These are phyloP conservation scores for Verticillium albo-atrum DNA, from an alignment of 2,329 filamentous ascomycete species.

Conservation along the genomic window DNA sequence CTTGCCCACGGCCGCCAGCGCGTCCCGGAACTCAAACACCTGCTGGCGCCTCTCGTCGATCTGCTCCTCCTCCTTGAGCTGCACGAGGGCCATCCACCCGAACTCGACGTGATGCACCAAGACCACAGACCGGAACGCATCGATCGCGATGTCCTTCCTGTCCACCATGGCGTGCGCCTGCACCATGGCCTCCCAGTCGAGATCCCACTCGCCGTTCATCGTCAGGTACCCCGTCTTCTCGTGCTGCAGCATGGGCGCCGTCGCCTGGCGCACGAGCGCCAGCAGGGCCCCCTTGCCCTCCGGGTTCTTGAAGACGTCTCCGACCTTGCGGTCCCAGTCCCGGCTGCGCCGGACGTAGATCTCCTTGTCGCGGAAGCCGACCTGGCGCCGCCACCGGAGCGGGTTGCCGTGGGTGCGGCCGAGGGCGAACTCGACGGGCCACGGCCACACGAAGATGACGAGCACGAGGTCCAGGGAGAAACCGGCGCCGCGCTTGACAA, in stretches of 20 bases:
- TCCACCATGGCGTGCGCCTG: conserved; percentile 67
- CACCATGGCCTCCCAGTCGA: conserved; percentile 82
- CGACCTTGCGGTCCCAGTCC: conserved; percentile 61
- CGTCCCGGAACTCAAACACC: conserved; percentile 76
- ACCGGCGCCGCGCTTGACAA: conserved; percentile 55
- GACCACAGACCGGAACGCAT: conserved; percentile 69
- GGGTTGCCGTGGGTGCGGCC: conserved; percentile 57
- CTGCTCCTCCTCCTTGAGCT: conserved; percentile 38
- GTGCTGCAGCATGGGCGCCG: conserved; percentile 60
- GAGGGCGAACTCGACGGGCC: conserved; percentile 69
- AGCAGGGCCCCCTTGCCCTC: conserved; percentile 55
- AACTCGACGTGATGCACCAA: conserved; percentile 63
- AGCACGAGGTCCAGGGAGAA: conserved; percentile 73
- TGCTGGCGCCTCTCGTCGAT: conserved; percentile 64
- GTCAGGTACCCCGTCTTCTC: conserved; percentile 85
- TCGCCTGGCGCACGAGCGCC: conserved; percentile 61
- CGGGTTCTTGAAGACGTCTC: conserved; percentile 46
- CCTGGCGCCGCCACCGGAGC: conserved; percentile 63
- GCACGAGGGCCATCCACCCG: conserved; percentile 68
- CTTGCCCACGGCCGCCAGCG: conserved; percentile 71
- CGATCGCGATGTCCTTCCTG: conserved; percentile 50
- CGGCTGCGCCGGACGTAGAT: conserved; percentile 76
- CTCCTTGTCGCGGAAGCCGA: conserved; percentile 77
- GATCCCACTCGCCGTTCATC: conserved; percentile 79
- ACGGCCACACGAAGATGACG: conserved; percentile 64